A percentile compares a stretch with the other conserved stretches of the same genome.
These are phyloP conservation scores for Hylodesmum podocarpum DNA, from an alignment of 306 rosid species.

Conservation along the genomic window DNA sequence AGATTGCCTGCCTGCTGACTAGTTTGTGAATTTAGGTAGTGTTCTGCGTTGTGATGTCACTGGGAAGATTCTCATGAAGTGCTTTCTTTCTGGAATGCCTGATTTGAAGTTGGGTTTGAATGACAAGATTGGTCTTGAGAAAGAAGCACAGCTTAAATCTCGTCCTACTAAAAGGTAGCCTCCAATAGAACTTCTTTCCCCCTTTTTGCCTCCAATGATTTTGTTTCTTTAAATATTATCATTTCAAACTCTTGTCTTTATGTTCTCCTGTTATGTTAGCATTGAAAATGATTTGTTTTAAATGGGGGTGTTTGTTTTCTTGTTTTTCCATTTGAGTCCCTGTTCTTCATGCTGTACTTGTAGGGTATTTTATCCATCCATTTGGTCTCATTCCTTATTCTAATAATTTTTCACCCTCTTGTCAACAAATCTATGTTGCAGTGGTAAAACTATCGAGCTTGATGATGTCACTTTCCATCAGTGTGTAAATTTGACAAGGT, in stretches of 20 bases:
- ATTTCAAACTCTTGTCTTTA: neutral
- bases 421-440: conserved; percentile 38
- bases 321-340: neutral
- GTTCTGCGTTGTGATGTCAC: conserved; percentile 92
- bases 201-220: neutral
- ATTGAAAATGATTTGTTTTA: neutral
- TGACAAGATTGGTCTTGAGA: conserved; percentile 93
- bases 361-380: neutral
- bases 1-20: conserved; percentile 18
- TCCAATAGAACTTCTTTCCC: conserved; percentile 15
- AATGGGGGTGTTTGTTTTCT: neutral
- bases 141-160: conserved; percentile 76
- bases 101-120: conserved; percentile 90
- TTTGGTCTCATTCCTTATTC: neutral
- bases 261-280: neutral
- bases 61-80: conserved; percentile 90
- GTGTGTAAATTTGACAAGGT: conserved; percentile 90
- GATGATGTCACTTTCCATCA: conserved; percentile 94
- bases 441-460: conserved; percentile 91
- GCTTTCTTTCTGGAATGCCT: conserved; percentile 97
- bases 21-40: conserved; percentile 60
- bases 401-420: neutral
- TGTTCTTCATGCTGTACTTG: neutral
- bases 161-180: conserved; percentile 83
- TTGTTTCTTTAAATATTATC: neutral